Percentiles rank a stretch among this genome's conserved stretches.
These are phyloP conservation scores for Hypoxylon sp. DNA, from an alignment of 2,329 filamentous ascomycete genomes.

Conservation along the genomic window DNA sequence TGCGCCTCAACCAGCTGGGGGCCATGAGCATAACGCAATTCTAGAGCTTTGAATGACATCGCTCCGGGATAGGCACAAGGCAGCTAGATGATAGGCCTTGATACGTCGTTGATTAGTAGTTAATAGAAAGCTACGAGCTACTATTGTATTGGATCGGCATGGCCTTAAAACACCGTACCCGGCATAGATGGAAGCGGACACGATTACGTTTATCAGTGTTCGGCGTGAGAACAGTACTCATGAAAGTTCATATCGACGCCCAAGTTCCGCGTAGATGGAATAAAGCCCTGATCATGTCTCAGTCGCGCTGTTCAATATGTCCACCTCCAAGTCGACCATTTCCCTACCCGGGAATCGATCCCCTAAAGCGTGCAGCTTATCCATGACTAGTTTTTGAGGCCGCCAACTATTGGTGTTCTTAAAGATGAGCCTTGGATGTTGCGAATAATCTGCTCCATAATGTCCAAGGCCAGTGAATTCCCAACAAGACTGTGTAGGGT, in stretches of 20 bases:
- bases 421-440: slow-evolving; percentile 9
- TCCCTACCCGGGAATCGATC: not conserved
- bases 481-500: not conserved
- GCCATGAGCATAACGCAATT: too few relatives aligned
- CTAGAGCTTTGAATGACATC: too few relatives aligned
- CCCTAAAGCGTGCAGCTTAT: not conserved
- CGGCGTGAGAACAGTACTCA: too few relatives aligned
- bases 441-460: not conserved
- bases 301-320: not conserved
- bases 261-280: not conserved
- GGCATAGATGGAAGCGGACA: not conserved
- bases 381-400: slow-evolving; percentile 2
- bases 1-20: too few relatives aligned
- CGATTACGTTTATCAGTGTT: too few relatives aligned
- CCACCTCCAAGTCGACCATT: slow-evolving; percentile 1
- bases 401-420: slow-evolving; percentile 4
- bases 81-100: too few relatives aligned
- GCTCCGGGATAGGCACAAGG: too few relatives aligned
- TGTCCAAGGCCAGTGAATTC: not conserved
- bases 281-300: not conserved
- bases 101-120: too few relatives aligned
- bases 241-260: not conserved
- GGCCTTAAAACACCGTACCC: too few relatives aligned
- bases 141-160: too few relatives aligned
- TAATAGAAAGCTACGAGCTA: too few relatives aligned